These are phyloP conservation scores for Piper betle DNA, from an alignment of 164 flowering plant genomes.

Conservation along the genomic window DNA sequence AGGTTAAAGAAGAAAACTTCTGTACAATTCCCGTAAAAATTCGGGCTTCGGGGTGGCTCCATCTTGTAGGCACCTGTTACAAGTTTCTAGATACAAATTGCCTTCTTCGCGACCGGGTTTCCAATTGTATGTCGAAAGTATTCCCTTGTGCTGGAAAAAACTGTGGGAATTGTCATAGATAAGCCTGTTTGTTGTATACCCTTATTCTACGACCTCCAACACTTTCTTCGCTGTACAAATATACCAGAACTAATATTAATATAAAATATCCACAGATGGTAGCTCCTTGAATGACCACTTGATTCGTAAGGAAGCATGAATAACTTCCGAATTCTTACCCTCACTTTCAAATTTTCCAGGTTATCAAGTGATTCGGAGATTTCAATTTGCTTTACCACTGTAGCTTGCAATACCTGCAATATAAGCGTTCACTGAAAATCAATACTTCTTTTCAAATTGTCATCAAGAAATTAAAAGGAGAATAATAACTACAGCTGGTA, in stretches of 20 bases:
- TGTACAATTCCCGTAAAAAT: too few relatives aligned
- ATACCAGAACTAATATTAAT: background rate
- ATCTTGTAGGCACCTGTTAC: too few relatives aligned
- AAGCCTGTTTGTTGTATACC: too few relatives aligned
- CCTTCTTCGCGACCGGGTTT: too few relatives aligned
- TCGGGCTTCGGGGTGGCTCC: too few relatives aligned
- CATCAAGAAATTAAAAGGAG: background rate
- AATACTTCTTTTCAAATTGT: too few relatives aligned
- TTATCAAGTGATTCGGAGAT: conserved; percentile 41
- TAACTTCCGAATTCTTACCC: conserved; percentile 29
- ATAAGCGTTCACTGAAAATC: background rate
- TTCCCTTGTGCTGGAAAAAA: too few relatives aligned
- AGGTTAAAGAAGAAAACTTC: too few relatives aligned
- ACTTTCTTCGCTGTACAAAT: conserved; percentile 2
- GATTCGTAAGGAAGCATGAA: background rate
- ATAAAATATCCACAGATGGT: background rate
- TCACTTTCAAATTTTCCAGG: conserved; percentile 30
- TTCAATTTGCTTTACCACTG: conserved; percentile 58
- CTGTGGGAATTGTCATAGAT: too few relatives aligned
- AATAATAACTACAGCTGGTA: background rate
- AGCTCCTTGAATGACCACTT: background rate
- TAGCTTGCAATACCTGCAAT: conserved; percentile 56
- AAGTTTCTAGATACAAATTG: too few relatives aligned
- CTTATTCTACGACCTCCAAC: background rate
- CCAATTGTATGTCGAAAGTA: too few relatives aligned